Base-by-base conservation (phyloP, 805 yeast genomes). In the Pichia gijzeniarum region DNA sequence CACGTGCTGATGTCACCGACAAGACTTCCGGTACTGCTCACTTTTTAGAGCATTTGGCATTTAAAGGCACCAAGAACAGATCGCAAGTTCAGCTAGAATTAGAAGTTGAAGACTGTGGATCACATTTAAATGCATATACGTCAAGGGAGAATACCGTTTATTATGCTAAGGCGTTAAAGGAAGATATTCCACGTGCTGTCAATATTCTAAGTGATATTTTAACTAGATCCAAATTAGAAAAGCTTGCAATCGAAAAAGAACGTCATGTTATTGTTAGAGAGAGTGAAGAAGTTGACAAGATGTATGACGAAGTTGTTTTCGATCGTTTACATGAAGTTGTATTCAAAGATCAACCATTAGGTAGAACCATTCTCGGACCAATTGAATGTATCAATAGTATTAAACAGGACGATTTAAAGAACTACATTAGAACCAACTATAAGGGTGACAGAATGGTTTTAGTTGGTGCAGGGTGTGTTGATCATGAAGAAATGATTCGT, bases 121-220 rank as follows among this genome's bases (percentile, higher is more conserved):
- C 96, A 21, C 99, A 93, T 68, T 77, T 93, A 59, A 93, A 95
- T 63, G 99, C 99, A n/a, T 93, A 93, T 70, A 93, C 99, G 2
- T 88, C 96, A 18, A 79, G 99, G 60, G 99, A 93, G 62, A 90
- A 89, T 67, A 93, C 99, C 1, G 99, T 91, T 8, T 93, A 90
- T 65, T 93, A 89, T 65, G 95, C 98, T 40, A 89, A 88, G 65
- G 78, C 97, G 27, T 70, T 90, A 47, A 75, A 79, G 54, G 73
- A 73, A 30, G 96, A 95, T 60, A 81, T 95, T 38, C 85, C 90
- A 49, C 79, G 79, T 58, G 81, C 95, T 19, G 86, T 93, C 25
- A 95, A 89, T 60, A 87, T 93, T 36, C 70, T 93, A 45, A 75
- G 93, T 50, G 99, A 93, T 63, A 85, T 93, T 54, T 72, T 95